Conservation (phyloP, 2,329 filamentous ascomycete species). For the Claviceps spartinae region DNA sequence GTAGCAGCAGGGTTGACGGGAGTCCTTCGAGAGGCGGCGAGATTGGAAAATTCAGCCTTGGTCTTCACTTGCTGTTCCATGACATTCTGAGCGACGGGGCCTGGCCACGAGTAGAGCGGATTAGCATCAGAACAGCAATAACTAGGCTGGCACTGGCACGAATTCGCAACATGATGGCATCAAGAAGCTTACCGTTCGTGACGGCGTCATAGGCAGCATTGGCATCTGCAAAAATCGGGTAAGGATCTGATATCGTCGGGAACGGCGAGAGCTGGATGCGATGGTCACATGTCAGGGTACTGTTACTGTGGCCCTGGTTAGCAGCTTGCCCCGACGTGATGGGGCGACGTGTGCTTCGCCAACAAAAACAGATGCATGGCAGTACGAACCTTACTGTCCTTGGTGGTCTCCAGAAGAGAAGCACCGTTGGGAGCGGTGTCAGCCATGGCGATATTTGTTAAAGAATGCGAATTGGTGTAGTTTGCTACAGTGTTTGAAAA, state of each 20-base stretch:
- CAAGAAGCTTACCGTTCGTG: conserved; percentile 23
- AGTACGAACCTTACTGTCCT: conserved; percentile 39
- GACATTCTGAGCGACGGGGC: conserved; percentile 45
- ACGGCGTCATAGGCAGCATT: conserved; percentile 34
- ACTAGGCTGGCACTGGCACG: conserved; percentile 9
- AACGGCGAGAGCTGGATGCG: not conserved
- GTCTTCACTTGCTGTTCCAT: conserved; percentile 43
- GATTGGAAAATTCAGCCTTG: conserved; percentile 40
- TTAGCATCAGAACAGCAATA: conserved; percentile 3
- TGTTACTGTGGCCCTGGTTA: not conserved
- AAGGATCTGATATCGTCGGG: conserved; percentile 1
- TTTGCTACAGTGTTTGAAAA: conserved; percentile 2
- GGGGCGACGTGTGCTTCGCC: not conserved
- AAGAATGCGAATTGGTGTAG: not conserved
- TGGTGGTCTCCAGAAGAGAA: conserved; percentile 31
- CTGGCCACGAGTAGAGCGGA: conserved; percentile 18
- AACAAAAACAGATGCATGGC: conserved; percentile 4
- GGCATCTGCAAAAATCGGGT: conserved; percentile 24
- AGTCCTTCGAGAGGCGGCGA: conserved; percentile 42
- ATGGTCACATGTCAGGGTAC: conserved; percentile 5
- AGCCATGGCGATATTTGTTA: conserved; percentile 13
- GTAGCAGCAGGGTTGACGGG: conserved; percentile 41
- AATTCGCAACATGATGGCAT: not conserved
- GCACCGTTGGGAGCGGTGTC: conserved; percentile 31
- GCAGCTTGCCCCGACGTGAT: not conserved